Percentiles rank a stretch among this genome's conserved stretches.
phyloP scores from a whole-genome alignment of 2,329 filamentous ascomycete genomes.

The Colletotrichum australisinense region DNA sequence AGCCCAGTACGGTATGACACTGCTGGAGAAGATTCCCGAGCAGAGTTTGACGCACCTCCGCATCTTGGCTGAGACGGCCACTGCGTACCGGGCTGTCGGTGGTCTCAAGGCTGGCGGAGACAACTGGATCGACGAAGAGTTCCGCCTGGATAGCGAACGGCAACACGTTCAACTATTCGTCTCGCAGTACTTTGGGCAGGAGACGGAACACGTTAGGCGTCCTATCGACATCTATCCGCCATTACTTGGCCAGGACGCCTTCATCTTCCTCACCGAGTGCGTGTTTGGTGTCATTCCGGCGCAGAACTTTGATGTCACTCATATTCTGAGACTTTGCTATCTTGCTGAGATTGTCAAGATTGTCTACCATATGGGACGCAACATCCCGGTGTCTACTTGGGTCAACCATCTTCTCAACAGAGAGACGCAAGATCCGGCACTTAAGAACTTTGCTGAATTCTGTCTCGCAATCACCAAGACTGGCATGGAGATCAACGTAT shows the following conservation, averaged over 20 bases:
- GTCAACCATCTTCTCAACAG: constrained; percentile 56
- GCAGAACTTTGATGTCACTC: constrained; percentile 78
- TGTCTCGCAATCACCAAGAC: constrained; percentile 60
- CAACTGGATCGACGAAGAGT: constrained; percentile 74
- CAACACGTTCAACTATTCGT: constrained; percentile 84
- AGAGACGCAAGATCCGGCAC: constrained; percentile 56
- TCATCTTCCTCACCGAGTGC: constrained; percentile 84
- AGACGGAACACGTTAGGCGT: constrained; percentile 51
- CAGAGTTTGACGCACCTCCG: constrained; percentile 88
- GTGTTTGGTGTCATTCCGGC: constrained; percentile 77
- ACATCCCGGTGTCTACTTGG: constrained; percentile 63
- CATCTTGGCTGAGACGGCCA: constrained; percentile 87
- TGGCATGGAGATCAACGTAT: constrained; percentile 53
- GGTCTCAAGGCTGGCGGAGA: constrained; percentile 71
- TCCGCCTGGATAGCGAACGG: constrained; percentile 73
- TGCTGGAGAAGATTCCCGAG: constrained; percentile 87
- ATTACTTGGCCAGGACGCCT: constrained; percentile 76
- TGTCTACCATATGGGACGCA: constrained; percentile 68
- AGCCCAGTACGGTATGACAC: constrained; percentile 76
- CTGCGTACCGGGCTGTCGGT: constrained; percentile 85
- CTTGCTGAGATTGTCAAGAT: constrained; percentile 91
- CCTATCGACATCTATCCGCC: constrained; percentile 63
- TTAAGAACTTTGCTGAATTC: constrained; percentile 68
- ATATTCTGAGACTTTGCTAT: constrained; percentile 88
- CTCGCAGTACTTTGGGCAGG: constrained; percentile 61